Conservation (phyloP, 2,329 filamentous ascomycete genomes). For the Clonostachys sp. region DNA sequence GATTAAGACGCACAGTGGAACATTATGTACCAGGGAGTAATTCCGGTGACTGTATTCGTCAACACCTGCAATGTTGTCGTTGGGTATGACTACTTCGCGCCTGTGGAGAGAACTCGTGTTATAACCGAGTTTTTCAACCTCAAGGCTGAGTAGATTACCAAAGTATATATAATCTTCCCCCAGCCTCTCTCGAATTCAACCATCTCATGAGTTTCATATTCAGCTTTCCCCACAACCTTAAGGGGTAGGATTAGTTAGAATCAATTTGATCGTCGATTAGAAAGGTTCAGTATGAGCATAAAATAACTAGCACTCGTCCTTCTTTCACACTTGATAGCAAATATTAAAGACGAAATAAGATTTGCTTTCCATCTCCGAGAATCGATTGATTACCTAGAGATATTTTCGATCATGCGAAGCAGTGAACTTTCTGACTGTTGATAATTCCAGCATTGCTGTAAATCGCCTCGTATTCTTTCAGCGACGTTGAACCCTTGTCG, state of each 20-base stretch:
- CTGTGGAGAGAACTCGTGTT: slow-evolving; percentile 15
- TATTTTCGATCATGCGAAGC: no score
- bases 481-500: slow-evolving; percentile 14
- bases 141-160: not conserved
- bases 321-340: no score
- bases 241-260: no score
- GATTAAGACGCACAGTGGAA: slow-evolving; percentile 16
- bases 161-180: not conserved
- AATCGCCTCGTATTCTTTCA: slow-evolving; percentile 10
- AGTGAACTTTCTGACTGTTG: no score
- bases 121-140: slow-evolving; percentile 23
- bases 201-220: not conserved
- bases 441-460: slow-evolving; percentile 4
- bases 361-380: no score
- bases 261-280: no score
- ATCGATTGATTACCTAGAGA: no score
- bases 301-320: no score
- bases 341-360: no score
- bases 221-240: slow-evolving; percentile 6
- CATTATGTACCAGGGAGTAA: slow-evolving; percentile 24
- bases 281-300: no score
- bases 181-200: not conserved
- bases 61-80: slow-evolving; percentile 22
- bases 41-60: slow-evolving; percentile 28
- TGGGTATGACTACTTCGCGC: slow-evolving; percentile 28